Base-by-base conservation (phyloP, 495 filamentous ascomycete species). In the Aspergillus coremiiformis region DNA sequence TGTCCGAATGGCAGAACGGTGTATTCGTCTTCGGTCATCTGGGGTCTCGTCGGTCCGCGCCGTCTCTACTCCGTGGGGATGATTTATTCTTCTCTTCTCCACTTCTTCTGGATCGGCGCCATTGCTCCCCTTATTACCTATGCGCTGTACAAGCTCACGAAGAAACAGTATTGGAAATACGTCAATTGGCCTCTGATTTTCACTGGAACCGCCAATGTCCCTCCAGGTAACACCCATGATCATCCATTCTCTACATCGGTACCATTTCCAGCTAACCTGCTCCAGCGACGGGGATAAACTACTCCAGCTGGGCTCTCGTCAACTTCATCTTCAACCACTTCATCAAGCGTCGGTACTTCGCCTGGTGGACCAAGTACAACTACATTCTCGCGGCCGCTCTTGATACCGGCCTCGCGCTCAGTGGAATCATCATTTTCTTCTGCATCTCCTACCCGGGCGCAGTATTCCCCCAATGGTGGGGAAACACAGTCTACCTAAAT, bases 171-270 rank as follows among this genome's bases (percentile, higher is more conserved):
- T 55, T 62, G 60, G 70, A 64, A 69, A 17, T 59, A 66, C 39
- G 65, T 75, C 29, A 73, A 75, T 53, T 72, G 70, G 70, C 73
- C 72, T 2, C 57, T 75, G 21, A 70, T 77, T 21, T 73, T 74
- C 46, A 70, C 70, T 4, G 73, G 73, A 15, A 74, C 71, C 14
- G 68, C 66, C 51, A 72, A 75, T 48, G 63, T 68, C 3, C 67
- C 67, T 24, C 63, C 66, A 11, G 63, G 65, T 66, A 58, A 47
- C 20, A 30, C 17, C 22, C 32, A 14, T n/a, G n/a, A n/a, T 37
- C 22, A 47, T 47, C n/a, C 10, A 8, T 30, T 12, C 17, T 22
- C 29, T 8, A 15, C 19, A 41, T 32, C n/a, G 21, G 7, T 20
- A 10, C 20, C 19, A 20, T 23, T 8, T 20, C 11, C n/a, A 17